A percentile compares a stretch with the other conserved stretches of the same genome.
Evolutionary conservation across 1,284 basidiomycete genomes (phyloP).

Genomic region (Dichomitus squalens): DNA sequence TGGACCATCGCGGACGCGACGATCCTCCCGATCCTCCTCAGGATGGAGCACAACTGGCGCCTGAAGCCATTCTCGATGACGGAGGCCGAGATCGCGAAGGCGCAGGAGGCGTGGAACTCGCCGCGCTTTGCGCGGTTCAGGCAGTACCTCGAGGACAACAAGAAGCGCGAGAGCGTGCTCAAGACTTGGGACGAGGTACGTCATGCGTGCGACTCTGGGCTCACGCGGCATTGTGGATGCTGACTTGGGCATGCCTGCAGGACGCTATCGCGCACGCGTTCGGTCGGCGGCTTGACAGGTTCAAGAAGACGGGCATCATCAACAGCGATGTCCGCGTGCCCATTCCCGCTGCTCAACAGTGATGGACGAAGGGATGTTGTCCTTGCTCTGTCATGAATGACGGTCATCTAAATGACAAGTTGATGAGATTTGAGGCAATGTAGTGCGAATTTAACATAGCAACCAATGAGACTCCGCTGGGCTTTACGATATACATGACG

Average conservation of each 20-base stretch:
- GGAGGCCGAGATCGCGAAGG: not conserved
- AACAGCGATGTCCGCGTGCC: constrained; percentile 4
- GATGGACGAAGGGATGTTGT: not conserved
- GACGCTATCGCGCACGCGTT: not conserved
- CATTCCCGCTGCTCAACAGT: not conserved
- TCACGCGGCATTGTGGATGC: not conserved
- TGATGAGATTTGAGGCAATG: too few relatives aligned
- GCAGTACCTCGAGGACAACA: constrained; percentile 4
- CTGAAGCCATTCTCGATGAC: not conserved
- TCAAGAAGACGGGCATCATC: constrained; percentile 4
- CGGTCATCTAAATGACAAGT: too few relatives aligned
- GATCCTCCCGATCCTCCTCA: not conserved
- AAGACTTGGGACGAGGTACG: constrained; percentile 13
- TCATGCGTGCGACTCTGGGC: not conserved
- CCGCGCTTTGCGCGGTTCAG: constrained; percentile 1
- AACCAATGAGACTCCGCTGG: too few relatives aligned
- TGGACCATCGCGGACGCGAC: constrained; percentile 54
- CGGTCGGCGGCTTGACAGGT: not conserved
- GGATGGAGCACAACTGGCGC: not conserved
- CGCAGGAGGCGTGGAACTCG: not conserved
- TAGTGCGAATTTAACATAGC: too few relatives aligned
- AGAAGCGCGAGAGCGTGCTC: not conserved
- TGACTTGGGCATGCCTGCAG: not conserved
- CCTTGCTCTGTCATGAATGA: too few relatives aligned
- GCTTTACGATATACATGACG: too few relatives aligned